Conservation (phyloP, 441 rosid genomes). For the Pelargonium fulgidum region DNA sequence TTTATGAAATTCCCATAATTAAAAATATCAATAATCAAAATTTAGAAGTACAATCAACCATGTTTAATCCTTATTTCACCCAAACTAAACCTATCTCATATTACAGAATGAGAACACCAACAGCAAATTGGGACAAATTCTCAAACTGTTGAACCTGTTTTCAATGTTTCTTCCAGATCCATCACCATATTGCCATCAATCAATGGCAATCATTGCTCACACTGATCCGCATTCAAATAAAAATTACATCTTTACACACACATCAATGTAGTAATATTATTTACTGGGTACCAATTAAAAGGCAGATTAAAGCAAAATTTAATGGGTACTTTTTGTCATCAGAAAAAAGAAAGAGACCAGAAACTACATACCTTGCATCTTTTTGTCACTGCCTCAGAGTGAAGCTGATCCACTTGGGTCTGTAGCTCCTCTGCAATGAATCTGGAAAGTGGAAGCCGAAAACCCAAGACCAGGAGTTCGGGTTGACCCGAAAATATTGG, state of each 20-base stretch:
- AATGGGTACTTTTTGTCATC: too few relatives aligned
- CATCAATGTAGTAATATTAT: not conserved
- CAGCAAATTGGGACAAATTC: too few relatives aligned
- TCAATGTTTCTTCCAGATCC: not conserved
- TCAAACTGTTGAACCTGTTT: not conserved
- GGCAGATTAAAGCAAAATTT: not conserved
- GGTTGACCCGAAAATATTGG: too few relatives aligned
- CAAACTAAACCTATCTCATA: too few relatives aligned
- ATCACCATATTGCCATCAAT: not conserved
- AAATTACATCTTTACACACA: not conserved
- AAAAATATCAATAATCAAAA: too few relatives aligned
- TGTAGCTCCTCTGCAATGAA: conserved; percentile 46
- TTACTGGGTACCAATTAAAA: conserved; percentile 1
- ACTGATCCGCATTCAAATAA: not conserved
- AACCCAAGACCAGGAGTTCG: conserved; percentile 15
- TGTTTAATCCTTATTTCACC: too few relatives aligned
- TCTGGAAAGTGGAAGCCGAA: conserved; percentile 24
- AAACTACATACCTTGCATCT: too few relatives aligned
- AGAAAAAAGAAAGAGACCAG: not conserved
- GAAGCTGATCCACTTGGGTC: conserved; percentile 55
- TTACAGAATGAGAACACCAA: too few relatives aligned
- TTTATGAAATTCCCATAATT: too few relatives aligned
- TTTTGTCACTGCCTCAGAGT: conserved; percentile 56
- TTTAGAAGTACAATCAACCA: too few relatives aligned
- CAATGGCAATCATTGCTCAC: not conserved